These are phyloP conservation scores for Prunus mongolica DNA, from an alignment of 306 rosid species.

Conservation along the genomic window DNA sequence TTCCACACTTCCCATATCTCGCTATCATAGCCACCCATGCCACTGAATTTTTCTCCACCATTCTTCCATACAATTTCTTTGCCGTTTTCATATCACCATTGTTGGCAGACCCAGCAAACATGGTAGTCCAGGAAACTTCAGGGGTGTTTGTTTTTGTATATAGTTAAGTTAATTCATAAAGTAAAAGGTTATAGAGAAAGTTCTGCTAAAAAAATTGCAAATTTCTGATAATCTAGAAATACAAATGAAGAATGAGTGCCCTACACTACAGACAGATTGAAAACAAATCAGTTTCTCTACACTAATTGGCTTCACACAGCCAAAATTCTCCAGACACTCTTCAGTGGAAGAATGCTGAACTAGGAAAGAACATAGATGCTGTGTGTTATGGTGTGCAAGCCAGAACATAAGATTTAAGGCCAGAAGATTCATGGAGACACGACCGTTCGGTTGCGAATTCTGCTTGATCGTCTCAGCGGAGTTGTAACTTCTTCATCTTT, in stretches of 20 bases:
- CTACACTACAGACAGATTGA: background rate
- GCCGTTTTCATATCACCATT: conserved; percentile 61
- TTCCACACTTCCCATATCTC: conserved; percentile 60
- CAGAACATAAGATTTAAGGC: background rate
- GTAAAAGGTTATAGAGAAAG: background rate
- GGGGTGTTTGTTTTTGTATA: background rate
- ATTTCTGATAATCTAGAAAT: background rate
- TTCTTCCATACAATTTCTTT: conserved; percentile 45
- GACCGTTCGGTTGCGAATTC: conserved; percentile 35
- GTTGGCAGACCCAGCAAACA: conserved; percentile 75
- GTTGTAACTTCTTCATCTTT: conserved; percentile 34
- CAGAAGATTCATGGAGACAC: conserved; percentile 27
- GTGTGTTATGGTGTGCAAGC: background rate
- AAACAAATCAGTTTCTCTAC: background rate
- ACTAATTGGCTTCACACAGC: background rate
- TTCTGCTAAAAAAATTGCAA: background rate
- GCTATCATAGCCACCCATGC: conserved; percentile 64
- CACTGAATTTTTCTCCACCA: conserved; percentile 37
- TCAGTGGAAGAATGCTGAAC: conserved; percentile 6
- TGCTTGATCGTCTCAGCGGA: conserved; percentile 48
- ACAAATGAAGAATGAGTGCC: background rate
- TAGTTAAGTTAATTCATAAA: background rate
- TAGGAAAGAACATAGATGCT: background rate
- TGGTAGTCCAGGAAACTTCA: conserved; percentile 39
- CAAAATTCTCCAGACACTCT: conserved; percentile 3